Conservation (phyloP, 169 alveolate species). For the Cytauxzoon felis region DNA sequence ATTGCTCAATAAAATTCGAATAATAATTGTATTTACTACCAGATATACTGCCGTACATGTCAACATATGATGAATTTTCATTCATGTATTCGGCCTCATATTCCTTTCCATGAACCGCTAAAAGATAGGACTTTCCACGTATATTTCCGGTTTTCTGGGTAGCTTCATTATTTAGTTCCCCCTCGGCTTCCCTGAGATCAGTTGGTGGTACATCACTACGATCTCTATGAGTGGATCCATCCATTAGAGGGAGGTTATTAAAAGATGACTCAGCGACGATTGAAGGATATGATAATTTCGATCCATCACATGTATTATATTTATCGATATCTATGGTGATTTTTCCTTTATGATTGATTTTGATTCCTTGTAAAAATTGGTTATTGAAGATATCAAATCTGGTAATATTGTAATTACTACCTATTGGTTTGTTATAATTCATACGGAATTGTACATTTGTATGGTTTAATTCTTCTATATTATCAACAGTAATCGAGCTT, state of each 20-base stretch:
- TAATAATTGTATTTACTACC: not conserved
- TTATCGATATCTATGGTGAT: constrained; percentile 37
- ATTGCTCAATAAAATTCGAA: not conserved
- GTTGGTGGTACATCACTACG: too few relatives aligned
- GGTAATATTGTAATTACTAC: constrained; percentile 22
- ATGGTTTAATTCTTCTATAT: constrained; percentile 28
- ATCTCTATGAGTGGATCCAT: not conserved
- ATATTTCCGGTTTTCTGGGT: too few relatives aligned
- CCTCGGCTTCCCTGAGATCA: too few relatives aligned
- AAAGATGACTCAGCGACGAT: too few relatives aligned
- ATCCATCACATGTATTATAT: too few relatives aligned
- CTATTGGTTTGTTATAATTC: constrained; percentile 46
- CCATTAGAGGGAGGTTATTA: constrained; percentile 15
- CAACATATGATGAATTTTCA: too few relatives aligned
- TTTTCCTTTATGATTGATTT: constrained; percentile 50
- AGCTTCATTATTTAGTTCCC: too few relatives aligned
- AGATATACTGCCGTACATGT: constrained; percentile 35
- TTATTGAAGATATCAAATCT: constrained; percentile 42
- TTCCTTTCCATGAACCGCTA: constrained; percentile 9
- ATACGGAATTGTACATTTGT: constrained; percentile 35
- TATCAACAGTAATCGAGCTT: not conserved
- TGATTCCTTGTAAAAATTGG: constrained; percentile 28
- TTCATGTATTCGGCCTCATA: too few relatives aligned
- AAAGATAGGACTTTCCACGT: too few relatives aligned
- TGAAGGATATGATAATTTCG: too few relatives aligned